phyloP scores from a whole-genome alignment of 1,139 yeast genomes.

The Debaryomyces fabryi region DNA sequence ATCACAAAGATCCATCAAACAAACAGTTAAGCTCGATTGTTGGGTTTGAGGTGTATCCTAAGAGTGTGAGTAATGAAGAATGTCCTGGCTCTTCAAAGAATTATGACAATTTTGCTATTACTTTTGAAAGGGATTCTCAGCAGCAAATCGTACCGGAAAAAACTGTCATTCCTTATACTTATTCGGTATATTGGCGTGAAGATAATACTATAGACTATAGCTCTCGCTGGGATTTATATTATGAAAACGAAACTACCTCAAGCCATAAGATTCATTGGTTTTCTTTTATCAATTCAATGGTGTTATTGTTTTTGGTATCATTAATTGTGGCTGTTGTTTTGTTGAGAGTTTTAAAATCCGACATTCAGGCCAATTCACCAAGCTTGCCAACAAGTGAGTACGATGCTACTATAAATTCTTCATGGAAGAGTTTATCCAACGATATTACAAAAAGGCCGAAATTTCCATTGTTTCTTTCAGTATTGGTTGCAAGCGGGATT shows the following conservation, averaged over 20 bases:
- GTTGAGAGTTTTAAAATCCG: constrained; percentile 51
- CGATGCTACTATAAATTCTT: constrained; percentile 10
- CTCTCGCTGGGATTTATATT: constrained; percentile 75
- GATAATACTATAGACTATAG: constrained; percentile 68
- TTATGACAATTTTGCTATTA: constrained; percentile 56
- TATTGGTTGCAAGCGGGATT: constrained; percentile 72
- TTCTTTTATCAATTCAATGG: constrained; percentile 66
- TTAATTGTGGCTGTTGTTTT: constrained; percentile 66
- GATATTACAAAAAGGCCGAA: constrained; percentile 60
- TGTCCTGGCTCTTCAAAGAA: constrained; percentile 72
- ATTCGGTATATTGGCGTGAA: constrained; percentile 89
- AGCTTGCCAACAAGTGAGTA: constrained; percentile 19
- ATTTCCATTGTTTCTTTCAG: constrained; percentile 48
- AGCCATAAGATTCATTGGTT: constrained; percentile 66
- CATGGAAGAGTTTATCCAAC: constrained; percentile 57
- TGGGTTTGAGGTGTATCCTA: constrained; percentile 90
- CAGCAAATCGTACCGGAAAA: constrained; percentile 21
- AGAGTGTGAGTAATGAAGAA: constrained; percentile 65
- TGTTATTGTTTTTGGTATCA: constrained; percentile 60
- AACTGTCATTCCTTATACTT: constrained; percentile 69
- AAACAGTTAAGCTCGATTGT: constrained; percentile 63
- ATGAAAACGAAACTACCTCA: constrained; percentile 55
- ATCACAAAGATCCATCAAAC: constrained; percentile 52
- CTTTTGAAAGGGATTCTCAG: constrained; percentile 19
- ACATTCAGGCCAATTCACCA: constrained; percentile 29